Evolutionary conservation across 2,329 filamentous ascomycete genomes (phyloP), one percentile per base, ranked within the genome.

Genomic region (Elsinoe australis): DNA sequence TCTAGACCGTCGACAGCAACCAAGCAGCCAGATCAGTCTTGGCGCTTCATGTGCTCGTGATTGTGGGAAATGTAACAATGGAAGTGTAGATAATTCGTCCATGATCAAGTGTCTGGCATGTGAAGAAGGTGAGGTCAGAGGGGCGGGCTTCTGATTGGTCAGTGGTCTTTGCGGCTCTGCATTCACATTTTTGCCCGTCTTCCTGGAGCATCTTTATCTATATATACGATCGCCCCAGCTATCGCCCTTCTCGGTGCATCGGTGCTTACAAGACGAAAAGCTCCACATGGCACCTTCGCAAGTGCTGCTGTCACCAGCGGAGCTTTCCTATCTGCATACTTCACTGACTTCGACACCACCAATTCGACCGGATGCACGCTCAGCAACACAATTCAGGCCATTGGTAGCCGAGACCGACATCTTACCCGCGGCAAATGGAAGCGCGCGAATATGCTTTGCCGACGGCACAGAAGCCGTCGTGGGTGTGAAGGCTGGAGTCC

Each of bases 391-490:
- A 66, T 96, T 96, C 73, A 86, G 92, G 3, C 87, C 90, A 0
- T 72, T 98, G 50, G 80, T 84, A 14, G 92, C 92, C 51, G 92
- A 98, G 71, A 88, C 85, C 48, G 85, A 87, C 50, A 86, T 96
- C 49, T 76, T 98, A 0, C 89, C 92, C 0, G 82, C 83, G 38
- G 84, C 90, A 12, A 94, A 96, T 61, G 92, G 92, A 52, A 94
- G 86, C 66, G 90, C 92, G 51, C 80, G 94, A 26, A 84, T 98
- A 38, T 94, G 90, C 56, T 94, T 96, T 63, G 82, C 88, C 3
- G 92, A 98, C 64, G 92, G 92, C 44, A 94, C 88, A 1, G 92
- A 98, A 67, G 92, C 92, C 5, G 83, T 98, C 52, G 92, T 95
- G 4, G 92, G 92, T 36, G 83, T 95, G 52, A 98, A 96, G 69